Percentiles rank a stretch among this genome's conserved stretches.
These are phyloP conservation scores for Ogataea sp. DNA, from an alignment of 805 yeast genomes.

Conservation along the genomic window DNA sequence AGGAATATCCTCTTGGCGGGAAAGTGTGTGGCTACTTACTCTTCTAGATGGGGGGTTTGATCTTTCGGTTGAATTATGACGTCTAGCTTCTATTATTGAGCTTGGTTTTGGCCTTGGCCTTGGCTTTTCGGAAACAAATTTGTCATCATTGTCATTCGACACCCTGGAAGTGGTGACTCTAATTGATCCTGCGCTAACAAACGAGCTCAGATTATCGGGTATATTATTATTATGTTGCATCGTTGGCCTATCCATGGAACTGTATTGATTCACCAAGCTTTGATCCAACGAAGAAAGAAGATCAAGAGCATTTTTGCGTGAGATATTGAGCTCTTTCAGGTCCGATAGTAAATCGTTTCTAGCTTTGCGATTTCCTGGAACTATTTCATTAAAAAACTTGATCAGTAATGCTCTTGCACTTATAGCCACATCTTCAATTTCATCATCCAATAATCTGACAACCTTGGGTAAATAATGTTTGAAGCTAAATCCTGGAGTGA, in stretches of 20 bases:
- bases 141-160: not conserved
- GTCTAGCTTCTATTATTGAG: not conserved
- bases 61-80: not conserved
- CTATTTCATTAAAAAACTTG: conserved; percentile 27
- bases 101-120: not conserved
- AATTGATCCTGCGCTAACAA: conserved; percentile 22
- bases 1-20: not conserved
- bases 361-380: conserved; percentile 27
- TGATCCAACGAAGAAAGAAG: conserved; percentile 25
- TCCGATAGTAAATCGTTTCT: conserved; percentile 37
- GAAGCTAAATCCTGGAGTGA: conserved; percentile 27
- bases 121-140: not conserved
- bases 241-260: not conserved
- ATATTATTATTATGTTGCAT: not conserved
- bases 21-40: not conserved
- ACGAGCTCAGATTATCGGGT: conserved; percentile 5
- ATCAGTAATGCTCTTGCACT: conserved; percentile 22
- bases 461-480: conserved; percentile 18
- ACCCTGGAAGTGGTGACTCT: conserved; percentile 14
- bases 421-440: conserved; percentile 8
- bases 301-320: conserved; percentile 13
- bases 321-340: conserved; percentile 27
- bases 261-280: conserved; percentile 7
- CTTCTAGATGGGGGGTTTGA: not conserved
- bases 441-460: conserved; percentile 14